A percentile compares a stretch with the other conserved stretches of the same genome.
These are phyloP conservation scores for Mycena chlorophos DNA, from an alignment of 768 basidiomycete genomes.

Conservation along the genomic window DNA sequence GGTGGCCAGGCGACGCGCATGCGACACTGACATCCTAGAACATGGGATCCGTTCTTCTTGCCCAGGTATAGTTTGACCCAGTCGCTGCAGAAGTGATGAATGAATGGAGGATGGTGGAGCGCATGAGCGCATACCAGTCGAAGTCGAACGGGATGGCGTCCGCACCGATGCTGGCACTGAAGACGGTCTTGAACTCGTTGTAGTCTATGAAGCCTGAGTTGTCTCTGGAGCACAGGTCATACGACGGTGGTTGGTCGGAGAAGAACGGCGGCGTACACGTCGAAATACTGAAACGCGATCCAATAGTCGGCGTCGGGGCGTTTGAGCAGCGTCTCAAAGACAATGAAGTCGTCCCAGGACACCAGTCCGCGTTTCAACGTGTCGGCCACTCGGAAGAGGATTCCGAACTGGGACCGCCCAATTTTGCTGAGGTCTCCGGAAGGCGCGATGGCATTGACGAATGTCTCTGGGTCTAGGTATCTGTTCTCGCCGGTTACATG, in stretches of 20 bases:
- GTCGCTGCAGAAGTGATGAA: conserved; percentile 49
- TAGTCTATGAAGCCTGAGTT: conserved; percentile 90
- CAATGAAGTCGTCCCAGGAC: conserved; percentile 94
- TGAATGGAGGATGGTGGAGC: neutral
- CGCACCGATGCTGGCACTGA: conserved; percentile 73
- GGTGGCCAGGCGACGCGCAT: neutral
- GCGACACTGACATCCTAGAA: conserved; percentile 79
- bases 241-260: neutral
- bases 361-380: conserved; percentile 71
- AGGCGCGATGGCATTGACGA: conserved; percentile 95
- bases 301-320: conserved; percentile 95
- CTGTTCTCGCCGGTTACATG: conserved; percentile 43
- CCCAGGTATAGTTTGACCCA: conserved; percentile 98
- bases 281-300: conserved; percentile 95
- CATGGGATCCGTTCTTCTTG: conserved; percentile 86
- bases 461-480: conserved; percentile 82
- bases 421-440: conserved; percentile 83
- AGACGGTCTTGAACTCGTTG: conserved; percentile 93
- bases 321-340: conserved; percentile 92
- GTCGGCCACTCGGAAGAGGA: conserved; percentile 90
- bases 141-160: conserved; percentile 94
- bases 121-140: conserved; percentile 60
- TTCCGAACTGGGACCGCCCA: conserved; percentile 82
- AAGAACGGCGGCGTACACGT: conserved; percentile 57
- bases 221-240: conserved; percentile 52